Base-by-base conservation (phyloP, 1,284 basidiomycete genomes). In the Microbotryum saponariae region DNA sequence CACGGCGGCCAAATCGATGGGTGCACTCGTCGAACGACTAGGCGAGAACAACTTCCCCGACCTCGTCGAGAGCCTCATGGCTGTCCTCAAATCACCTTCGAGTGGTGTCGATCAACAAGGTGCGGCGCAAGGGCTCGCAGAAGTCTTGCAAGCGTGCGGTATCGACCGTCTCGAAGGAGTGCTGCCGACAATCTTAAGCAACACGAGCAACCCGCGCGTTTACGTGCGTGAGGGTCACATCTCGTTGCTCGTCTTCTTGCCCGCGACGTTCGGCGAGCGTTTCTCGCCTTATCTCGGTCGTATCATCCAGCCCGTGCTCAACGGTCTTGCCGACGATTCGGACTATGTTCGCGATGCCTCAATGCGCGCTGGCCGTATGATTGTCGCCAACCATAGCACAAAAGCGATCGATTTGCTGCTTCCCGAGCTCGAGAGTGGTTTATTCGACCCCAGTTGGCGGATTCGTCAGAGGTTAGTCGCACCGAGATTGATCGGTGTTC, bases 311-410 rank as follows among this genome's bases (percentile, higher is more conserved):
- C 96, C 94, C 0, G 96, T 98, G 71, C 81, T 98, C 54, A 85
- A 84, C 61, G 96, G 96, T 71, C 79, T 99, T 48, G 89, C 94
- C 0, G 96, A 98, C 75, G 81, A 86, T 6, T 92, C 94, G 70
- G 96, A 98, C 78, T 91, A 88, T 72, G 80, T 79, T 29, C 65
- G 76, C 71, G 66, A 74, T 69, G 93, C 94, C 18, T 93, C 94
- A 6, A 97, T 98, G 93, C 85, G 91, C 46, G 94, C 96, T n/a
- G 94, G 94, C 65, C 83, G 94, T 69, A 98, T 98, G 93, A 88
- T 98, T 70, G 91, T 98, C 66, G 88, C 86, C 63, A 97, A 97
- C 77, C 97, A 98, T 78, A 89, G 91, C 29, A 83, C 74, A 74
- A 89, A 86, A 74, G 94, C 96, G 5, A 90, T 98, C 60, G 94